Percentiles rank a stretch among this genome's conserved stretches.
Conservation (phyloP, 352 stramenopile genomes). For the Phytophthora macrochlamydospora region DNA sequence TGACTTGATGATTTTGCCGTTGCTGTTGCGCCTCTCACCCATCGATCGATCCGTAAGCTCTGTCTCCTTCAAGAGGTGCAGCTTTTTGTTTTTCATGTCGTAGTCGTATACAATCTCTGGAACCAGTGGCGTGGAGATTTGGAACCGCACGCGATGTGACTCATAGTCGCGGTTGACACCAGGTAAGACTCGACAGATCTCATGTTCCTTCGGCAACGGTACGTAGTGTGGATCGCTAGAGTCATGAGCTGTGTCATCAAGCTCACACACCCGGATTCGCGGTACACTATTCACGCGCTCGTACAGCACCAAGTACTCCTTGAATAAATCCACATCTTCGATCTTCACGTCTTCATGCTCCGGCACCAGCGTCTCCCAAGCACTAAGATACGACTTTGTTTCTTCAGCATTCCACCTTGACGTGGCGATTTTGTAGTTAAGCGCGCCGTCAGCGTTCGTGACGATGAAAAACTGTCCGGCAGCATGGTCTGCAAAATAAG, state of each 20-base stretch:
- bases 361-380: conserved; percentile 58
- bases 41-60: conserved; percentile 29
- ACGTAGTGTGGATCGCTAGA: conserved; percentile 45
- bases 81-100: conserved; percentile 51
- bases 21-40: conserved; percentile 8
- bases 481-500: conserved; percentile 89
- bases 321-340: conserved; percentile 88
- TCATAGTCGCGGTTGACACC: conserved; percentile 84
- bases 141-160: conserved; percentile 66
- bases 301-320: conserved; percentile 83
- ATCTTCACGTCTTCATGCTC: conserved; percentile 79
- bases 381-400: not conserved
- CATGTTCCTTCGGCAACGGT: conserved; percentile 58
- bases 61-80: conserved; percentile 67
- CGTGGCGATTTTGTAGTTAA: conserved; percentile 81
- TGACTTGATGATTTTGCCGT: conserved; percentile 4
- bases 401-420: conserved; percentile 11
- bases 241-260: conserved; percentile 13
- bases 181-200: conserved; percentile 63
- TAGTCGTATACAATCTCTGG: conserved; percentile 86
- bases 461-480: conserved; percentile 76
- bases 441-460: conserved; percentile 72
- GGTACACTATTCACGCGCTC: conserved; percentile 75
- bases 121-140: conserved; percentile 71
- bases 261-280: conserved; percentile 68